Evolutionary conservation across 2,329 filamentous ascomycete genomes (phyloP), one percentile per base, ranked within the genome.

Genomic region (Amylocarpus encephaloides): DNA sequence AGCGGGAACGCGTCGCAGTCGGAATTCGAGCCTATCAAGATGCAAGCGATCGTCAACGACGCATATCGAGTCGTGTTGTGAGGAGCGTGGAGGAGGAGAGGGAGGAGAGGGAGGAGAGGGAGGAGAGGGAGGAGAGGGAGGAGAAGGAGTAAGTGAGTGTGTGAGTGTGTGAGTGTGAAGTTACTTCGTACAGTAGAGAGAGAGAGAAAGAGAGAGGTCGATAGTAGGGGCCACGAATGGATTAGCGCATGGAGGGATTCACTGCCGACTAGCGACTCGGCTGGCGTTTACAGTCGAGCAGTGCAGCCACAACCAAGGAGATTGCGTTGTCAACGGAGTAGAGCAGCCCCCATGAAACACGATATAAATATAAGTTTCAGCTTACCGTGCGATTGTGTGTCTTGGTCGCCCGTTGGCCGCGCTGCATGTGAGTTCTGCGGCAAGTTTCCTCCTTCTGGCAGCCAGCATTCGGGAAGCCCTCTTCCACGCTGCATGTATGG

Each of bases 11-110:
- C 59, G 62, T 61, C 56, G 62, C 58, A 60, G 43, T 43, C 52
- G 50, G 51, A 54, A 35, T 40, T 44, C 42, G 53, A 58, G 62
- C 61, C 62, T 54, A 36, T 56, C 46, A 47, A 53, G 50, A 56
- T 60, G 42, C 44, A 50, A 34, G 29, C 52, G 43, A 32, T 46
- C 56, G 43, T 66, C 61, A 66, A 62, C 58, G 55, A 60, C 58
- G 59, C 64, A 65, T 66, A 52, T 51, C 52, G 51, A 36, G 9
- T 16, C 3, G 34, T 36, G 15, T 36, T 36, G 34, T 16, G 34
- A 16, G 26, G 19, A 32, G 33, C 15, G 30, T 26, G 51, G 41
- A 18, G 50, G 22, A 30, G 29, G 29, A 40, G 44, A 35, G 10
- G 5, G 40, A 16, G 10, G 19, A 26, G 19, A 18, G 40, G 40